Evolutionary conservation across 2,329 filamentous ascomycete genomes (phyloP).

Genomic region (Aspergillus transmontanensis): DNA sequence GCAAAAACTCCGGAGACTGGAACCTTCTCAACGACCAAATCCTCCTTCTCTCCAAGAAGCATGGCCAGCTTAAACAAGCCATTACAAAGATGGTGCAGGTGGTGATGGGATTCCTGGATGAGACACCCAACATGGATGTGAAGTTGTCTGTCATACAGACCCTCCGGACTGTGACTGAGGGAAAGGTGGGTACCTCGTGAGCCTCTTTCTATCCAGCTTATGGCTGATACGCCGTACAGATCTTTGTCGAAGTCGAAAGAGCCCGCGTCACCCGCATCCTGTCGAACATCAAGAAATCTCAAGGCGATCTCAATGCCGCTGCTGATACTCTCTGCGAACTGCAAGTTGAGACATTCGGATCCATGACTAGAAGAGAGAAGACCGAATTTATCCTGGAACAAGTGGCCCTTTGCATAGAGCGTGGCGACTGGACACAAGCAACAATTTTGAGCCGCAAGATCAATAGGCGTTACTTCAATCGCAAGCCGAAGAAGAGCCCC

Average conservation of each 20-base stretch:
- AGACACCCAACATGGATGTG: conserved; percentile 79
- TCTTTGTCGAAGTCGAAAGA: conserved; percentile 98
- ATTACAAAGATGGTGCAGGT: conserved; percentile 99
- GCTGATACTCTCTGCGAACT: conserved; percentile 94
- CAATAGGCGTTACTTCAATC: conserved; percentile 86
- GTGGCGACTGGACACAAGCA: conserved; percentile 93
- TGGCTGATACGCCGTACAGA: conserved; percentile 52
- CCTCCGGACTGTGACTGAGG: conserved; percentile 92
- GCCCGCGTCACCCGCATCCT: conserved; percentile 93
- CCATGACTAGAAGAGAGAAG: conserved; percentile 96
- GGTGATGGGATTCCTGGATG: conserved; percentile 88
- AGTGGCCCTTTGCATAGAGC: conserved; percentile 92
- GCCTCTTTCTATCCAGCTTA: background rate
- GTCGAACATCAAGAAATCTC: conserved; percentile 95
- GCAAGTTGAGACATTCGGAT: conserved; percentile 98
- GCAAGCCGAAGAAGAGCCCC: conserved; percentile 86
- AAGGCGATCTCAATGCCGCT: conserved; percentile 87
- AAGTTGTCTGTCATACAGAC: conserved; percentile 96
- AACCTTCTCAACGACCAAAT: conserved; percentile 95
- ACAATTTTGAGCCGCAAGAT: conserved; percentile 95
- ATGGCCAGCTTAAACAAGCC: conserved; percentile 98
- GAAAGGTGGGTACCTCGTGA: conserved; percentile 64
- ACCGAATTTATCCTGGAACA: conserved; percentile 98
- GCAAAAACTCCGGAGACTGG: conserved; percentile 93
- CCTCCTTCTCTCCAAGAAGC: conserved; percentile 95